Evolutionary conservation across 805 yeast species (phyloP), one percentile per base, ranked within the genome.

Genomic region (Zygosaccharomyces kombuchaensis): DNA sequence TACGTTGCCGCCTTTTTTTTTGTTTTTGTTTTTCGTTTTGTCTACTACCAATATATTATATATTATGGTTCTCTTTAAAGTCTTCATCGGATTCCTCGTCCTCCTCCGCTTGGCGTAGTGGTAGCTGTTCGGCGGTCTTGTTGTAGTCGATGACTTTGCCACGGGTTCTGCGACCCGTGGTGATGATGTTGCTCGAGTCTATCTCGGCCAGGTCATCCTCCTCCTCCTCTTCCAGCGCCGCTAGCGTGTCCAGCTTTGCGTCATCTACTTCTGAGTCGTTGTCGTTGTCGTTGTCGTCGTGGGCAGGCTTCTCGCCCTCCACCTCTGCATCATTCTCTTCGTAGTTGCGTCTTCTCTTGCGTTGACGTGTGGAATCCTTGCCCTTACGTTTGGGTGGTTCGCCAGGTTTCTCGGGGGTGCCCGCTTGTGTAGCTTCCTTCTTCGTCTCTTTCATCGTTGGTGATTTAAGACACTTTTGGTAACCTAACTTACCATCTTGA

Each of bases 151-250:
- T 84, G 14, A 83, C 84, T 60, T 82, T 84, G 12, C 96, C 95
- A 55, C 97, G 78, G 6, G 96, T 89, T 72, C 96, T 85, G 68
- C 95, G 76, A 10, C 95, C 93, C 13, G 79, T 69, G n/a, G 84
- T 75, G 53, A 88, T 88, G 62, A 89, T 88, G 67, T 89, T 90
- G 32, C 88, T 71, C 32, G 84, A 73, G 60, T 87, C 95, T 54
- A 89, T 86, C 66, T 84, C 95, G 29, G 76, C 74, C 53, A 87
- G 71, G 57, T 84, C 91, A 56, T 86, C 95, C 29, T 85, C 93
- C 19, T 80, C 87, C 12, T 80, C 87, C 16, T 78, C 88, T 26
- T 71, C 78, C 5, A 13, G 41, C 25, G 67, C 76, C 45, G 65
- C 64, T 34, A 67, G 42, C 43, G 74, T 68, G 34, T 76, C 72